Evolutionary conservation across 1,139 yeast genomes (phyloP), one percentile per base, ranked within the genome.

Genomic region (Pneumocystis jirovecii): DNA sequence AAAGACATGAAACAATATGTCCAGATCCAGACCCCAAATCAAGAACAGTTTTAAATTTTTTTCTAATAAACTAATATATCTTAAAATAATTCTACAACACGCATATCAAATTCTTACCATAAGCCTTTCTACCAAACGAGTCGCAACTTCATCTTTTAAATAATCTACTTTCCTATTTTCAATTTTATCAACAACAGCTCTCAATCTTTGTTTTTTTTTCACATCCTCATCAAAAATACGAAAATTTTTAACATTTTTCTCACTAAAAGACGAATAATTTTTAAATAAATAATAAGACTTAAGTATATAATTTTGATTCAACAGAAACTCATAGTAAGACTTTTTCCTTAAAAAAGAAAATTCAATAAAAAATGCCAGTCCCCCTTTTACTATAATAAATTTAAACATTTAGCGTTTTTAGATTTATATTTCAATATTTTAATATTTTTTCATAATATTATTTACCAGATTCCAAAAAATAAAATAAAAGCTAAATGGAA

Each of bases 11-110:
- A 74, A 74, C 80, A 73, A 84, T 74, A 76, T 84, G 79, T 0
- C 96, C 96, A 65, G 86, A 80, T 64, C 88, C 85, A 12, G 86
- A 80, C 1, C 96, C 96, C 66, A 86, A 81, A 73, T 89, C 95
- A 66, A 89, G 75, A 40, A 86, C 81, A 42, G 78, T 76, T 21
- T 80, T 78, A 70, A 88, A 84, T 40, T 82, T 81, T 65, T 93
- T 78, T 59, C 87, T 85, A 63, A 89, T 82, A 50, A 70, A 62
- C 68, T 68, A 66, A 19, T 35, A 37, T 25, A 29, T 37, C 25
- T 17, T 50, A 39, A 40, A 31, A 25, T 25, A 15, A 37, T 34
- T 31, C 34, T 37, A 29, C 21, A 29, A 25, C 8, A 40, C 2
- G 25, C 8, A 29, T 34, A 61, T 19, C 2, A 64, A 12, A 37